Evolutionary conservation across 2,329 filamentous ascomycete genomes (phyloP), one percentile per base, ranked within the genome.

Genomic region (Fusarium cyanostomum): DNA sequence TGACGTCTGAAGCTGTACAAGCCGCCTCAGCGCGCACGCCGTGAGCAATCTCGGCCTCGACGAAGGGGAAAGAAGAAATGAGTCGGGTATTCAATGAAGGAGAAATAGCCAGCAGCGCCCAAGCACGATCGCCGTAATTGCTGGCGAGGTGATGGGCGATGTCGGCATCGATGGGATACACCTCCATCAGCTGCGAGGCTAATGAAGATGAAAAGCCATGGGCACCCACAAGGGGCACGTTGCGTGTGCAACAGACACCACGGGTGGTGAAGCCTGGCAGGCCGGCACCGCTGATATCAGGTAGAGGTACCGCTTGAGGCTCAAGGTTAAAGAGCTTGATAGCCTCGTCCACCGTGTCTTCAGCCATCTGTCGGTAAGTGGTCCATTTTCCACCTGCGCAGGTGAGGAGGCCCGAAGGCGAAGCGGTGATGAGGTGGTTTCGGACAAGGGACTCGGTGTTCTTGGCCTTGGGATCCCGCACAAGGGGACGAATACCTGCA

Each of bases 381-480:
- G 91, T 95, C 91, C 91, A 94, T 79, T 94, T 95, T 62, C 91
- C 91, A 68, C 91, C 91, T 30, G 91, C 90, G 75, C 91, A 92
- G 48, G 91, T 94, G 67, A 95, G 80, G 13, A 95, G 84, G 12
- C 91, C 91, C 2, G 90, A 91, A 7, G 85, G 77, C 16, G 91
- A 94, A 37, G 90, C 85, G 48, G 90, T 90, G 67, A 94, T 85
- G 48, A 95, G 83, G 73, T 95, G 91, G 78, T 90, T 94, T 66
- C 91, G 90, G 56, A 95, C 91, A 45, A 94, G 86, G 46, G 91
- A 92, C 75, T 94, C 89, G 16, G 92, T 94, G 74, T 92, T 92
- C 77, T 89, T 88, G 63, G 91, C 90, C 71, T 92, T 89, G 59
- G 91, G 91, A 73, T 95, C 91, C 68, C 88, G 87, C 66, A 95